Percentiles rank a stretch among this genome's conserved stretches.
phyloP scores from a whole-genome alignment of 306 rosid species.

The Adenanthera pavonina region DNA sequence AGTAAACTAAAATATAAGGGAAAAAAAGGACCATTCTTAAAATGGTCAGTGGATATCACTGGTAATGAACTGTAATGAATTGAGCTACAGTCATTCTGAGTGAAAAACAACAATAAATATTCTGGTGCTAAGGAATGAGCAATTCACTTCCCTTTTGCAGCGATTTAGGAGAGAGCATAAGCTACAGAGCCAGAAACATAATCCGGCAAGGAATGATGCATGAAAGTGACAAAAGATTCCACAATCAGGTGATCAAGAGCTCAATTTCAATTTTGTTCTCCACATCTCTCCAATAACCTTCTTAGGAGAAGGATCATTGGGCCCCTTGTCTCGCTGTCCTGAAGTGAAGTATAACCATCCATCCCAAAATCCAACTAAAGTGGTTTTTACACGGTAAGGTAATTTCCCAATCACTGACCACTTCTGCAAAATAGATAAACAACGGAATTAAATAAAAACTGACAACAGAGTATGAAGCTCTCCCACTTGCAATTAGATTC shows the following conservation, averaged over 20 bases:
- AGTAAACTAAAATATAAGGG: neutral
- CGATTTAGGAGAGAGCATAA: constrained; percentile 20
- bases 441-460: constrained; percentile 32
- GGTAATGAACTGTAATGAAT: constrained; percentile 16
- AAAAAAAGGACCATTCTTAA: neutral
- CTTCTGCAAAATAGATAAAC: constrained; percentile 60
- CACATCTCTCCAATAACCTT: constrained; percentile 84
- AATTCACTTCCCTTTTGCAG: constrained; percentile 30
- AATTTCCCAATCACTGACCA: constrained; percentile 89
- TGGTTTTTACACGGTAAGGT: constrained; percentile 92
- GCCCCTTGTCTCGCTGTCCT: constrained; percentile 90
- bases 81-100: constrained; percentile 28
- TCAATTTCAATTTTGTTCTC: constrained; percentile 75
- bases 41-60: neutral
- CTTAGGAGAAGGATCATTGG: constrained; percentile 83
- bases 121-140: constrained; percentile 32
- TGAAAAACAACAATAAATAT: constrained; percentile 44
- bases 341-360: constrained; percentile 96
- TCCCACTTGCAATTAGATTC: constrained; percentile 24
- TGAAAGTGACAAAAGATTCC: constrained; percentile 6
- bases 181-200: neutral
- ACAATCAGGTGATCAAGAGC: constrained; percentile 44
- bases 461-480: constrained; percentile 18
- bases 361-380: constrained; percentile 82
- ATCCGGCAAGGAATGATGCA: neutral